These are phyloP conservation scores for Scenedesmus sp. DNA, from an alignment of 163 green algal genomes.

Conservation along the genomic window DNA sequence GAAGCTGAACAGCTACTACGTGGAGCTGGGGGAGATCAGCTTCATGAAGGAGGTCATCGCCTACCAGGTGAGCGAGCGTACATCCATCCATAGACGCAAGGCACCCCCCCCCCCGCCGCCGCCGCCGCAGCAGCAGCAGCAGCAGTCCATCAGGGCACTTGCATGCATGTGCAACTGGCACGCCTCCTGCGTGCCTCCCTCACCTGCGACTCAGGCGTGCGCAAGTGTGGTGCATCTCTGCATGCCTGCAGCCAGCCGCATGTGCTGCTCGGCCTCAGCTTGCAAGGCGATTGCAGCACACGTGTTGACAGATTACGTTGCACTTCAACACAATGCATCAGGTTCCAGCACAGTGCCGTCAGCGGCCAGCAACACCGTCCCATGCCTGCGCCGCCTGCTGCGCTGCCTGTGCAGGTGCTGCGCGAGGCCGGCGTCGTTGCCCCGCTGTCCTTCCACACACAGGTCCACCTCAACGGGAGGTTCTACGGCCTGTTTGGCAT, in stretches of 20 bases:
- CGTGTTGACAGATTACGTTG: no score
- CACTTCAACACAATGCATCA: no score
- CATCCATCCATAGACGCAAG: background rate
- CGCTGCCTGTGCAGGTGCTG: conserved; percentile 52
- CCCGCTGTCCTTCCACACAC: conserved; percentile 73
- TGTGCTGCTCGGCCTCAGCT: no score
- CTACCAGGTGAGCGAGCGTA: conserved; percentile 63
- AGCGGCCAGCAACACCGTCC: no score
- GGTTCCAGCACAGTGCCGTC: no score
- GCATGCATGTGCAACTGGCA: background rate
- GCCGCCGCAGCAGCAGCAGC: conserved; percentile 21
- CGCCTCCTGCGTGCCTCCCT: no score
- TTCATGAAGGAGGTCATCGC: conserved; percentile 91
- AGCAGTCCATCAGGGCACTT: background rate
- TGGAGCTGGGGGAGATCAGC: conserved; percentile 86
- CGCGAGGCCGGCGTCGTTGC: conserved; percentile 68
- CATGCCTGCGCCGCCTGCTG: no score
- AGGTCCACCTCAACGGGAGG: conserved; percentile 82
- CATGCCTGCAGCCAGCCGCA: no score
- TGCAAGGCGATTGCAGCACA: no score
- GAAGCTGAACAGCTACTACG: conserved; percentile 64
- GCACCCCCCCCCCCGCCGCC: no score
- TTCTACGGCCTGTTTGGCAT: conserved; percentile 88
- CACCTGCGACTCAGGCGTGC: no score
- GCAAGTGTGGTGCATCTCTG: no score